Percentiles rank a stretch among this genome's conserved stretches.
These are phyloP conservation scores for Hymenoscyphus occultus DNA, from an alignment of 2,329 filamentous ascomycete genomes.

Conservation along the genomic window DNA sequence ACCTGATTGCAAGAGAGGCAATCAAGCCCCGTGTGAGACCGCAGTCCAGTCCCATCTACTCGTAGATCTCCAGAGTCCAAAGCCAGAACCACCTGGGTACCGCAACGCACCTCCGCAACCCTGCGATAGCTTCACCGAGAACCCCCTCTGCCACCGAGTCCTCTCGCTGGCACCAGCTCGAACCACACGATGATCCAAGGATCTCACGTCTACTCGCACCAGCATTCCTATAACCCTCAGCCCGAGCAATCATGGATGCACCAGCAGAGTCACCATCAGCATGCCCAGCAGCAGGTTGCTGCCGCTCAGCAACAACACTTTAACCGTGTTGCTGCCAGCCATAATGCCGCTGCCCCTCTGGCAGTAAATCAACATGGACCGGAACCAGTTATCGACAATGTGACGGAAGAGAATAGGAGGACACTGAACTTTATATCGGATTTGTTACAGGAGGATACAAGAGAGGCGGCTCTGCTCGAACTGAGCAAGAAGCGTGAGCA, in stretches of 20 bases:
- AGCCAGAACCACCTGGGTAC: background rate
- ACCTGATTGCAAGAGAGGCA: slow-evolving; percentile 15
- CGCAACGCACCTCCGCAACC: background rate
- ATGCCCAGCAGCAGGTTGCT: slow-evolving; percentile 40
- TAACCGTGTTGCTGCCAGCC: slow-evolving; percentile 67
- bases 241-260: slow-evolving; percentile 65
- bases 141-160: slow-evolving; percentile 8
- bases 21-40: slow-evolving; percentile 16
- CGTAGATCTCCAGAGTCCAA: background rate
- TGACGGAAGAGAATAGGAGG: slow-evolving; percentile 86
- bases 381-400: slow-evolving; percentile 60
- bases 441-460: slow-evolving; percentile 78
- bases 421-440: slow-evolving; percentile 94
- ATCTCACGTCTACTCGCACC: slow-evolving; percentile 64
- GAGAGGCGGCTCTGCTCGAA: slow-evolving; percentile 89
- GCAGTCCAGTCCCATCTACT: background rate
- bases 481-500: slow-evolving; percentile 98
- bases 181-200: slow-evolving; percentile 55
- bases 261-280: slow-evolving; percentile 41
- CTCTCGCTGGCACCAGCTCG: slow-evolving; percentile 9
- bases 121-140: slow-evolving; percentile 1
- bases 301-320: slow-evolving; percentile 55
- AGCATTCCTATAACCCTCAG: slow-evolving; percentile 60
- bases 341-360: slow-evolving; percentile 45
- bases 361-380: slow-evolving; percentile 48